Evolutionary conservation across 108 stramenopile genomes (phyloP).

Genomic region (Cylindrotheca fusiformis): DNA sequence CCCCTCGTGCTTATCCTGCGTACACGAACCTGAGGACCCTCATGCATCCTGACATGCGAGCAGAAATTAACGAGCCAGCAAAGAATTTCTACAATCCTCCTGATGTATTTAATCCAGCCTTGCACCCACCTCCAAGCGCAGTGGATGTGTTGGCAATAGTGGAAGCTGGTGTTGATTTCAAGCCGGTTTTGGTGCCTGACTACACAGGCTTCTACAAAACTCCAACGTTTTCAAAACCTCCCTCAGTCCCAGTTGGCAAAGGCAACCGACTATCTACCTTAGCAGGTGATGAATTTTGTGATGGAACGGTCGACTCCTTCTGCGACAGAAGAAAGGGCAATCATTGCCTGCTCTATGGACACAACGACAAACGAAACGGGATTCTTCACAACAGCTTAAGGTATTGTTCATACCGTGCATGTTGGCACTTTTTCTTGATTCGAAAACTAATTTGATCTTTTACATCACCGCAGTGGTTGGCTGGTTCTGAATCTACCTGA

Average conservation of each 20-base stretch:
- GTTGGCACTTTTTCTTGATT: no score
- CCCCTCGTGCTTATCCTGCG: constrained; percentile 55
- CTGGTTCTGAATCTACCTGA: constrained; percentile 46
- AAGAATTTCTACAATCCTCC: constrained; percentile 47
- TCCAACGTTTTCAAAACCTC: constrained; percentile 13
- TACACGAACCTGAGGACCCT: constrained; percentile 49
- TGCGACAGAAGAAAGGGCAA: constrained; percentile 39
- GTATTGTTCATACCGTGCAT: no score
- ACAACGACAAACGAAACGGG: constrained; percentile 56
- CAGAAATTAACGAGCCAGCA: not conserved
- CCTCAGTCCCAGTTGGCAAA: constrained; percentile 27
- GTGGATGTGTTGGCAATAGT: constrained; percentile 65
- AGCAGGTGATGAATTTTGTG: constrained; percentile 52
- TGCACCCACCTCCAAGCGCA: constrained; percentile 46
- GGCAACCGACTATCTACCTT: constrained; percentile 13
- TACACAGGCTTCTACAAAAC: constrained; percentile 12
- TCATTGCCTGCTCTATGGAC: constrained; percentile 56
- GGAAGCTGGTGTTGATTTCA: constrained; percentile 28
- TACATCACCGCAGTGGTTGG: constrained; percentile 65
- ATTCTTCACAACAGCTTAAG: constrained; percentile 37
- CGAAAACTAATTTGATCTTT: no score
- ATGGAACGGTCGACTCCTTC: constrained; percentile 48
- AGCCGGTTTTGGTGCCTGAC: constrained; percentile 2
- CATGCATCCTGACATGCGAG: constrained; percentile 19
- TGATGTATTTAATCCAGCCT: constrained; percentile 41